Evolutionary conservation across 768 basidiomycete species (phyloP).

Genomic region (Ramaria sp.): DNA sequence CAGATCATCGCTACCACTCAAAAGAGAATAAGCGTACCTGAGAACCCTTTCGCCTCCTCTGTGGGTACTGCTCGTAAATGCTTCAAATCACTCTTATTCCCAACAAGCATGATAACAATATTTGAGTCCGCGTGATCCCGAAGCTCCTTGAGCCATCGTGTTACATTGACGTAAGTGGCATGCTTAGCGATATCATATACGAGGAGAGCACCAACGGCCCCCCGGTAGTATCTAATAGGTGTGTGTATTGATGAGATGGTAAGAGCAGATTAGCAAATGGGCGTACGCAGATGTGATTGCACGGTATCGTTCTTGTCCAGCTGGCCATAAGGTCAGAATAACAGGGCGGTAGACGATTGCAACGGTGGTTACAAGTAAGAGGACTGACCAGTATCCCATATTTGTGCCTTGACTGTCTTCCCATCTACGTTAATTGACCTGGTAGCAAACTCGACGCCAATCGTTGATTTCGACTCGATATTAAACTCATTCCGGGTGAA

Average conservation of each 20-base stretch:
- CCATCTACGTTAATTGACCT: constrained; percentile 91
- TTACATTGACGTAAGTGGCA: constrained; percentile 88
- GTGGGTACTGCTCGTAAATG: constrained; percentile 94
- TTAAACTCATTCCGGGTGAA: constrained; percentile 99
- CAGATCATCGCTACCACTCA: neutral
- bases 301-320: constrained; percentile 94
- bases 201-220: constrained; percentile 85
- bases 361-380: neutral
- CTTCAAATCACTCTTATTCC: constrained; percentile 99
- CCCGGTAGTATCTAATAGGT: constrained; percentile 79
- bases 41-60: constrained; percentile 90
- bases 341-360: neutral
- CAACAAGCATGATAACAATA: constrained; percentile 93
- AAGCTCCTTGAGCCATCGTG: constrained; percentile 94
- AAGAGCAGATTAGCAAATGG: neutral
- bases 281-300: constrained; percentile 93
- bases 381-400: constrained; percentile 92
- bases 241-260: neutral
- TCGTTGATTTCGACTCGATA: constrained; percentile 97
- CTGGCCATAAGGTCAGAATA: constrained; percentile 18
- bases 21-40: constrained; percentile 43
- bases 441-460: constrained; percentile 98
- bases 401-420: constrained; percentile 95
- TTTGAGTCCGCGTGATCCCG: constrained; percentile 90
- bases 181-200: constrained; percentile 95